Conservation (phyloP, 2,329 filamentous ascomycete genomes). For the Falciphora oryzae region DNA sequence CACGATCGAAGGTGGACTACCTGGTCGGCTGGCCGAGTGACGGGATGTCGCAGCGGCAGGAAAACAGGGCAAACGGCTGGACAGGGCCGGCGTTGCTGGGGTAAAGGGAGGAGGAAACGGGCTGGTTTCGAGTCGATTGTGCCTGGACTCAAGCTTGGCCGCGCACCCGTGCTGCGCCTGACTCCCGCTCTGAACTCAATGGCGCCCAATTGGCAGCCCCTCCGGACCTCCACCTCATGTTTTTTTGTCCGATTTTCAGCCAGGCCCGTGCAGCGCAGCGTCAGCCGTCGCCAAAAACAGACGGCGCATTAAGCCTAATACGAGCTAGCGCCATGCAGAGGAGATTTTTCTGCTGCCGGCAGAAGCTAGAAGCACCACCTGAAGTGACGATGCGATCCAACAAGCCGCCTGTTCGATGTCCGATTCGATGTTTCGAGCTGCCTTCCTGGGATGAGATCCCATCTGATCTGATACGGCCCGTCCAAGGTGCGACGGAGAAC, state of each 20-base stretch:
- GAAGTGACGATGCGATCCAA: background rate
- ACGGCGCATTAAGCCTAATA: background rate
- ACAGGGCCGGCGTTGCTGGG: background rate
- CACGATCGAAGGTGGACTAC: background rate
- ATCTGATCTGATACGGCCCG: background rate
- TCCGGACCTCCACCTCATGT: background rate
- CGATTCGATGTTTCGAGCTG: background rate
- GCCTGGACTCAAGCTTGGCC: background rate
- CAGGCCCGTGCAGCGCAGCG: too few species aligned
- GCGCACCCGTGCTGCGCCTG: background rate
- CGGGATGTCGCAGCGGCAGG: background rate
- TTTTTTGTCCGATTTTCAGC: background rate
- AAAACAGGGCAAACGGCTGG: background rate
- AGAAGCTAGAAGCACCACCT: background rate
- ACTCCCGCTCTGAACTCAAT: background rate
- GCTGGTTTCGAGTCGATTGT: background rate
- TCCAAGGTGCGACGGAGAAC: background rate
- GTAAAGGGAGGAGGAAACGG: background rate
- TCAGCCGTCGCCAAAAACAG: too few species aligned
- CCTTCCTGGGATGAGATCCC: background rate
- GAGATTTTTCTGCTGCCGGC: background rate
- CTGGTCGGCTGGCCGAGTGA: background rate
- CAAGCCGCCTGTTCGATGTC: background rate
- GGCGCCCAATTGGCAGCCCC: background rate
- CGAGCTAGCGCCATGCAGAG: background rate